A percentile compares a stretch with the other conserved stretches of the same genome.
phyloP scores from a whole-genome alignment of 371 early-diverging fungal species.

The Lichtheimia ornata region DNA sequence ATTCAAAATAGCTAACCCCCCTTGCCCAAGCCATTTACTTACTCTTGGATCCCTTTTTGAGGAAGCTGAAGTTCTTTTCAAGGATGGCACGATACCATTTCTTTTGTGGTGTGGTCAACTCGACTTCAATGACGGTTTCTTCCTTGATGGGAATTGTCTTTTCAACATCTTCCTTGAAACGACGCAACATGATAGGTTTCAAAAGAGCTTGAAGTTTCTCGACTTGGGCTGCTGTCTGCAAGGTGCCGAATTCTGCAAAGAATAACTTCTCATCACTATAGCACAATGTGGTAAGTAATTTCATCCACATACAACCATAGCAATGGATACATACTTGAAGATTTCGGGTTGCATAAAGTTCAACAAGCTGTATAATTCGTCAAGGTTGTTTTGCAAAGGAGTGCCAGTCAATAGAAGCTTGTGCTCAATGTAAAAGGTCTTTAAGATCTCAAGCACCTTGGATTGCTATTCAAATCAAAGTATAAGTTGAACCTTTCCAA shows the following conservation, averaged over 20 bases:
- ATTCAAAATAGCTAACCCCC: too few relatives aligned
- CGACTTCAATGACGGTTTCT: conserved; percentile 90
- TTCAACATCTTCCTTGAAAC: conserved; percentile 88
- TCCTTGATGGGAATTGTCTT: conserved; percentile 84
- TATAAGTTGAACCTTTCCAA: too few relatives aligned
- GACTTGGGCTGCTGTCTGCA: conserved; percentile 80
- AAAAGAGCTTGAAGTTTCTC: conserved; percentile 66
- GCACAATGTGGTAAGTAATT: background rate
- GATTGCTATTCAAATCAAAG: conserved; percentile 25
- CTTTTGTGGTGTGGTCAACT: conserved; percentile 83
- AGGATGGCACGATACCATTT: conserved; percentile 90
- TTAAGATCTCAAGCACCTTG: conserved; percentile 48
- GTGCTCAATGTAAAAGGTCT: conserved; percentile 47
- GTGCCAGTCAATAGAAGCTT: conserved; percentile 58
- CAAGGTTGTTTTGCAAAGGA: conserved; percentile 92
- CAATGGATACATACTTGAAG: conserved; percentile 22
- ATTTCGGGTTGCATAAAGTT: conserved; percentile 90
- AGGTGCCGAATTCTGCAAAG: conserved; percentile 75
- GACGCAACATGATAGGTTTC: conserved; percentile 76
- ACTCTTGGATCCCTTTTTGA: conserved; percentile 66
- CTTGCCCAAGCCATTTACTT: conserved; percentile 12
- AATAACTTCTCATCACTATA: conserved; percentile 70
- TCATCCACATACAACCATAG: background rate
- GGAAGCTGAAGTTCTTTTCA: conserved; percentile 85
- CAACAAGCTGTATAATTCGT: conserved; percentile 90